phyloP scores from a whole-genome alignment of 331 rosid genomes.

The Cydonia oblonga region DNA sequence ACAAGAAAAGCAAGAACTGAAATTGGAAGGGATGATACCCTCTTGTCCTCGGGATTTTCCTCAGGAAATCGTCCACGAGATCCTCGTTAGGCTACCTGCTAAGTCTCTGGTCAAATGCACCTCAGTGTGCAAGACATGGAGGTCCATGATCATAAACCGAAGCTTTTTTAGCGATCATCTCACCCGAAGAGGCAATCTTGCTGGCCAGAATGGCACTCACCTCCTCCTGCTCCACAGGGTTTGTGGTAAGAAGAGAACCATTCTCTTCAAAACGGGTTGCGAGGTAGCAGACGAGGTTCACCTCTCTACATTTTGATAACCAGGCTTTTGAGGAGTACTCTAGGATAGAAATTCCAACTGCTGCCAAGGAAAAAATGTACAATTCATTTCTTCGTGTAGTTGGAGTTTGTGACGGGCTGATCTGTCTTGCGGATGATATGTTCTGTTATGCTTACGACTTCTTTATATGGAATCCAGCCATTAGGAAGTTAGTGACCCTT shows the following conservation, averaged over 20 bases:
- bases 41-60: constrained; percentile 1
- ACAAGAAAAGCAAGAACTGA: neutral
- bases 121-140: constrained; percentile 21
- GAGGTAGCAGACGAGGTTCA: neutral
- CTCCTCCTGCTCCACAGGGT: neutral
- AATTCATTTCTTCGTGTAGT: neutral
- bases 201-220: no score
- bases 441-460: neutral
- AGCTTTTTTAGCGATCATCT: constrained; percentile 17
- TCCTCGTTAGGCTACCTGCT: constrained; percentile 9
- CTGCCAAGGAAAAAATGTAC: no score
- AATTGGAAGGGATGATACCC: neutral
- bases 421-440: constrained; percentile 1
- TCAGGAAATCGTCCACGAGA: constrained; percentile 1
- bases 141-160: neutral
- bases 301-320: constrained; percentile 3
- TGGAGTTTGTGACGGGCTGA: constrained; percentile 13
- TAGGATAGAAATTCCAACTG: no score
- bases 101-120: constrained; percentile 12
- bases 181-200: neutral
- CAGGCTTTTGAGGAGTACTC: neutral
- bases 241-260: neutral
- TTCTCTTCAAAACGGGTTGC: neutral
- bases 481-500: constrained; percentile 13
- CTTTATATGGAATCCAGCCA: constrained; percentile 17